phyloP scores from a whole-genome alignment of 768 basidiomycete species.

The Boletus reticuloceps region DNA sequence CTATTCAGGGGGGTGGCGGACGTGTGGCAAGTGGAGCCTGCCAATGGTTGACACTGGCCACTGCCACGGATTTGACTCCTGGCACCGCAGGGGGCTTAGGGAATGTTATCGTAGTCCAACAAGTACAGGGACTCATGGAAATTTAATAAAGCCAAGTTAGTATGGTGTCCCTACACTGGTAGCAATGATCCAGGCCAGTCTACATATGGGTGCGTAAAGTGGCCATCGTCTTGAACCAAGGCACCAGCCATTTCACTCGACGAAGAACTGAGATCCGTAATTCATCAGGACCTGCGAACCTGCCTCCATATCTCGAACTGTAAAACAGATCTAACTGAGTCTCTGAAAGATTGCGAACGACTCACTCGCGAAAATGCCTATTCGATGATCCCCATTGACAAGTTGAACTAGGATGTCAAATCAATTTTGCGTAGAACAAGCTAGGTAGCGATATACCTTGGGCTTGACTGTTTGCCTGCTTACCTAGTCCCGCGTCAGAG shows the following conservation, averaged over 20 bases:
- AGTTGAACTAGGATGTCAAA: conserved; percentile 40
- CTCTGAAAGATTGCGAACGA: not conserved
- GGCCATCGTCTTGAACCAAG: not conserved
- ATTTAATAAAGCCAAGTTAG: conserved; percentile 5
- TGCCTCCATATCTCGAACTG: conserved; percentile 39
- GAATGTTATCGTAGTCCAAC: too few species aligned
- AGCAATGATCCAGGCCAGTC: not conserved
- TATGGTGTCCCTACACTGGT: too few species aligned
- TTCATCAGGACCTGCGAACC: conserved; percentile 56
- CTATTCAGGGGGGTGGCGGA: not conserved
- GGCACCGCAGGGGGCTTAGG: not conserved
- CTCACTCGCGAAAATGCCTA: conserved; percentile 47
- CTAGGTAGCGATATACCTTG: conserved; percentile 33
- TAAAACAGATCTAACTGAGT: not conserved
- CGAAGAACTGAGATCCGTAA: conserved; percentile 54
- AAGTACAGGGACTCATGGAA: not conserved
- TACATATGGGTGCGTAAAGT: too few species aligned
- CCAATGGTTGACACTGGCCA: not conserved
- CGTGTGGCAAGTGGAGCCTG: not conserved
- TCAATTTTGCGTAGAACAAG: not conserved
- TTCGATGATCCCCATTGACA: conserved; percentile 67
- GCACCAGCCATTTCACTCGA: not conserved
- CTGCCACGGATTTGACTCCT: not conserved
- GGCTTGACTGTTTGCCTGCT: conserved; percentile 46
- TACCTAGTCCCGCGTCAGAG: conserved; percentile 18